Base-by-base conservation (phyloP, 225 moss, liverwort and hornwort species). In the Anthoceros angustus region DNA sequence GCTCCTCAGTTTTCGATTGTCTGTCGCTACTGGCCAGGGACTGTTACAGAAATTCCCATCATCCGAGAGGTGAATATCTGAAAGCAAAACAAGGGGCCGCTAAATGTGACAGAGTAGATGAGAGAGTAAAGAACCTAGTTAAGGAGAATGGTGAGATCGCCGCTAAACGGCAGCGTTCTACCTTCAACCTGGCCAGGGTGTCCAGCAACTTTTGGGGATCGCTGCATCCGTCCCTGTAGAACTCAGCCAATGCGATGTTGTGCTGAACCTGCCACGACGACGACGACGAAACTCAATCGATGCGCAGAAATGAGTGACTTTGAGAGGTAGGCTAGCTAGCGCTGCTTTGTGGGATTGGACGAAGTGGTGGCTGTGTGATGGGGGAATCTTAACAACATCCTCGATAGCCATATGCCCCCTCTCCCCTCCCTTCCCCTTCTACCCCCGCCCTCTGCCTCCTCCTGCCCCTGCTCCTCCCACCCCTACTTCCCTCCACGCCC, bases 181-280 rank as follows among this genome's bases (percentile, higher is more conserved):
- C 95, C 95, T 98, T 98, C 0, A 98, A 83, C 74, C 87, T 88
- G 32, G 86, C 75, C 65, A 98, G 77, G 20, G 87, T 84, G 60
- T 91, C 87, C 25, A 98, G 82, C 39, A 98, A 74, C 74, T 81
- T 88, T 49, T 88, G 91, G 61, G 95, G 88, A 71, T 91, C 85
- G 64, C 78, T 78, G 73, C 91, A 87, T 42, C 95, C 91, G 71
- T 98, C 91, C 71, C 85, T 76, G 68, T 91, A 91, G 62, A 85
- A 98, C 79, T 98, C 95, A 41, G 87, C 80, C 63, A 98, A 75
- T 45, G 95, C 91, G 76, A 98, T 89, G 41, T 98, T 98, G 66
- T 98, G 95, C 74, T 86, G 80, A 48, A 98, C 82, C 95, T 98
- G 88, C 77, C 66, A 42, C 66, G 72, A 66, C 14, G 70, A 70